A percentile compares a stretch with the other conserved stretches of the same genome.
These are phyloP conservation scores for Jaenimonas drosophilae DNA, from an alignment of 208 protist species.

Conservation along the genomic window DNA sequence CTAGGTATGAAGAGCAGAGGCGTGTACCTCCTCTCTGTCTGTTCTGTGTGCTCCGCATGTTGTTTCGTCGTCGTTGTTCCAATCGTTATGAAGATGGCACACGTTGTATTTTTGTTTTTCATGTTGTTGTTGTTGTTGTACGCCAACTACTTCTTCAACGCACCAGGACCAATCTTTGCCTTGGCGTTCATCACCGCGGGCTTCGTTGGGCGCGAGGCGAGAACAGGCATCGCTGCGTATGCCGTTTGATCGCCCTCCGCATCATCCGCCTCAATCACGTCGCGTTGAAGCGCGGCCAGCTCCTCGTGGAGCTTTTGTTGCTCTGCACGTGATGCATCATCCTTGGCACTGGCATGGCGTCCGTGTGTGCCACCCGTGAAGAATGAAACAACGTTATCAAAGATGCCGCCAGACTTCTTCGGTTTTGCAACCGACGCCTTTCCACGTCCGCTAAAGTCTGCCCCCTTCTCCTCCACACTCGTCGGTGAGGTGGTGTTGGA, in stretches of 20 bases:
- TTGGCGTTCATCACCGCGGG: constrained; percentile 71
- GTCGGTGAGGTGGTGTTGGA: background rate
- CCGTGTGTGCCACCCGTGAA: constrained; percentile 1
- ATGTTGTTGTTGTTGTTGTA: background rate
- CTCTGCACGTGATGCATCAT: constrained; percentile 21
- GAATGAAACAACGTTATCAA: constrained; percentile 10
- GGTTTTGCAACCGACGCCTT: background rate
- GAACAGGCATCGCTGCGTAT: constrained; percentile 39
- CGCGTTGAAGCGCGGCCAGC: constrained; percentile 45
- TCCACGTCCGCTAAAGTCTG: background rate
- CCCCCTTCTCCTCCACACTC: background rate
- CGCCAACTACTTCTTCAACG: constrained; percentile 30
- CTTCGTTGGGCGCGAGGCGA: constrained; percentile 15
- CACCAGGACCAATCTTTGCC: constrained; percentile 50
- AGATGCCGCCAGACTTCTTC: constrained; percentile 1
- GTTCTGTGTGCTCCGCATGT: too few species aligned
- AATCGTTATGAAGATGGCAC: too few species aligned
- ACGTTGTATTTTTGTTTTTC: constrained; percentile 8
- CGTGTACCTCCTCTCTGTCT: too few species aligned
- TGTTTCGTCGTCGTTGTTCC: too few species aligned
- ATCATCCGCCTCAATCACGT: constrained; percentile 40
- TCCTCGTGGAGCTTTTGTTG: constrained; percentile 43
- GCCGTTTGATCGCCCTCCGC: constrained; percentile 62
- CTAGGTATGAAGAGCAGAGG: too few species aligned
- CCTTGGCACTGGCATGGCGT: constrained; percentile 5